Evolutionary conservation across 441 rosid genomes (phyloP), one percentile per base, ranked within the genome.

Genomic region (Geranium incanum): DNA sequence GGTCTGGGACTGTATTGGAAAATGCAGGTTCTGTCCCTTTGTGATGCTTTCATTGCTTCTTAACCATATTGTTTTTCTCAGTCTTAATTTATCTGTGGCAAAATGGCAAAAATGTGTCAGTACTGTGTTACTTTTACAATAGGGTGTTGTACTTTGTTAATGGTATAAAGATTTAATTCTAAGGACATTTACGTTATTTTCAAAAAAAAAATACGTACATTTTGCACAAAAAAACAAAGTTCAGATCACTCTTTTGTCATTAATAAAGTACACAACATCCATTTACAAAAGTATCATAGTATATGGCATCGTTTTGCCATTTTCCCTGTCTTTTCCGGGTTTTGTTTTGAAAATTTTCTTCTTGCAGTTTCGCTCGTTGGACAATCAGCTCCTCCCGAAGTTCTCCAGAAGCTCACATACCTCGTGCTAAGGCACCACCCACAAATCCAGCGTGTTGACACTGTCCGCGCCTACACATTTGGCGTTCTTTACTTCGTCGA

Each of bases 401-500:
- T 52, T 19, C 60, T 52, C 60, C 60, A 52, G 60, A 52, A 52
- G 6, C 60, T 52, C 6, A 52, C 60, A n/a, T 52, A 52, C 60
- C 60, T 52, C 60, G 60, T 52, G 60, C 3, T 52, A 52, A 52
- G 60, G 60, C 60, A 52, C 18, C 16, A 52, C 18, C 60, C 60
- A 12, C 18, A 52, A n/a, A 52, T 52, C 60, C 16, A 52, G 5
- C 60, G 60, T 13, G 60, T 52, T 18, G 60, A 52, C 60, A 52
- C 60, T 13, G 60, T 52, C n/a, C 60, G 60, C 6, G 60, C 60
- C 19, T 52, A 52, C 70, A 72, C 70, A n/a, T 72, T 72, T 0
- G 70, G 65, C 0, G 70, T 48, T 37, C 65, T 72, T 12, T 66
- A 72, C 36, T 72, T 72, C 39, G 66, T 52, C 6, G 65, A 72